Evolutionary conservation across 768 basidiomycete species (phyloP), one percentile per base, ranked within the genome.

Genomic region (Russula olivacea): DNA sequence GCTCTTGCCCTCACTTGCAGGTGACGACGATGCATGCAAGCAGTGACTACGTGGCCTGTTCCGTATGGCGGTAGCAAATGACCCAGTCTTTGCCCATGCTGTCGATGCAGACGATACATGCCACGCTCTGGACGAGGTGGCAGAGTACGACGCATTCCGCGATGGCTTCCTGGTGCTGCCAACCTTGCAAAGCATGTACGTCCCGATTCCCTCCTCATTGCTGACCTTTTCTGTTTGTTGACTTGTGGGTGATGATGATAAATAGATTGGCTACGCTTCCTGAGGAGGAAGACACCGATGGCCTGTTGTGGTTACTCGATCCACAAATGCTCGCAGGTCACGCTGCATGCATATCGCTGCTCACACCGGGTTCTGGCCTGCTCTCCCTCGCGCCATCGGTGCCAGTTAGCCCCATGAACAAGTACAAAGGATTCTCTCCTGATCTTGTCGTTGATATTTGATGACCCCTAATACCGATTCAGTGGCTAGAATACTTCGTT

Each of bases 391-490:
- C 68, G n/a, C 65, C 71, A 58, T 68, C 71, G 1, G 63, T 60
- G n/a, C 68, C 68, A 3, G 64, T 61, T 10, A 69, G 65, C 51
- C 71, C 71, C 3, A 19, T 66, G 30, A 38, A 12, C 47, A 72
- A 12, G 80, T 78, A 61, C 83, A 78, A 30, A 93, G 76, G 71
- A 93, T 77, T 14, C 75, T 74, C 70, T 91, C 89, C 65, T 93
- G 89, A 47, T 92, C 84, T 60, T 81, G 80, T 49, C 85, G 77
- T 66, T 93, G 91, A 19, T 78, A 81, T 48, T 88, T 83, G 59
- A 93, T 80, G 50, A 89, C 70, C 51, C 79, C 79, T 11, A 80
- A 80, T 21, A 89, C 75, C 0, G 82, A 80, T 55, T 85, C 81
- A 2, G 81, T 76, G 58, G 83, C 87, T 84, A 50, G 15, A 7